Conservation (phyloP, 192 early-diverging fungal species). For the Spinellus fusiger region DNA sequence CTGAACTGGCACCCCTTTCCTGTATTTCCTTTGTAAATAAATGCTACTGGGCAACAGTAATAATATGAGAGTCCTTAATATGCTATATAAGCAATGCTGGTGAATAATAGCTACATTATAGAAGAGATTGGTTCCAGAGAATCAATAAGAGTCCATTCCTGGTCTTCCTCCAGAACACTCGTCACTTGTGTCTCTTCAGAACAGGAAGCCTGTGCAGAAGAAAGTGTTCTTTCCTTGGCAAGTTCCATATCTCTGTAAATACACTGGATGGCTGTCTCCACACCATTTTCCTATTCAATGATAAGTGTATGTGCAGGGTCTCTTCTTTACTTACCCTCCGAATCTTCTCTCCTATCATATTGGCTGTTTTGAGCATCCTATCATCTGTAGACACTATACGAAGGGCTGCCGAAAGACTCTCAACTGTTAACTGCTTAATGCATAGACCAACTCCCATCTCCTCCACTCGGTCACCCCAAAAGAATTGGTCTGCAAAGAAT, state of each 20-base stretch:
- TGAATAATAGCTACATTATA: constrained; percentile 4
- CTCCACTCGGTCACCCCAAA: constrained; percentile 65
- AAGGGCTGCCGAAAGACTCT: constrained; percentile 45
- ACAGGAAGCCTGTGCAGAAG: constrained; percentile 7
- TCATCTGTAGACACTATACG: constrained; percentile 46
- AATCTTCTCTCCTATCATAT: constrained; percentile 47
- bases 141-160: constrained; percentile 28
- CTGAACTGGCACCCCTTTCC: background rate
- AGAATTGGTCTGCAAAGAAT: constrained; percentile 64
- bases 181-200: background rate
- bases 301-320: background rate
- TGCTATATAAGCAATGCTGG: background rate
- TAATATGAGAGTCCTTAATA: background rate
- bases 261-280: constrained; percentile 47
- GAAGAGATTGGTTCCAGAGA: constrained; percentile 10
- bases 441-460: constrained; percentile 57
- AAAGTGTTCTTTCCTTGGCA: constrained; percentile 36
- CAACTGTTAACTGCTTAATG: constrained; percentile 49
- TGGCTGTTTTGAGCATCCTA: constrained; percentile 45
- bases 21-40: constrained; percentile 3
- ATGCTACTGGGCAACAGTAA: background rate
- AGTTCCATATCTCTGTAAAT: constrained; percentile 58
- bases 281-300: constrained; percentile 45
- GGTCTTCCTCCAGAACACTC: constrained; percentile 7
- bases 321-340: constrained; percentile 15